A percentile compares a stretch with the other conserved stretches of the same genome.
Conservation (phyloP, 495 filamentous ascomycete genomes). For the Copromyces sp. region DNA sequence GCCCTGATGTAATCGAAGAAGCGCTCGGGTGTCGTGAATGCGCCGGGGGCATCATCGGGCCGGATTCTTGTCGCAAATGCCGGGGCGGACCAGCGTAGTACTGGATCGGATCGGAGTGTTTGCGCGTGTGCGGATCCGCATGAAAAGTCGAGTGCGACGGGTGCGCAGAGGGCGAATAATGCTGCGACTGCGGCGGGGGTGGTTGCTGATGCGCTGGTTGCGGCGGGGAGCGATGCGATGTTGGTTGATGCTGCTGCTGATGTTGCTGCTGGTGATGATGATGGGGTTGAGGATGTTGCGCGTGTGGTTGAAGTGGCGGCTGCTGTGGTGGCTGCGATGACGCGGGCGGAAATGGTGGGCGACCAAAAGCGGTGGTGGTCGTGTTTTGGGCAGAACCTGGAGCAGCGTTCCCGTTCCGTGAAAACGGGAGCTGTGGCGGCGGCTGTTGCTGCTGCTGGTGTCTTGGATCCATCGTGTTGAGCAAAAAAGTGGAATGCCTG, state of each 20-base stretch:
- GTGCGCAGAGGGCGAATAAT: slow-evolving; percentile 7
- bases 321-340: slow-evolving; percentile 1
- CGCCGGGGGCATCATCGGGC: slow-evolving; percentile 30
- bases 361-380: slow-evolving; percentile 20
- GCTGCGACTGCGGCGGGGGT: neutral
- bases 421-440: slow-evolving; percentile 29
- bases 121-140: slow-evolving; percentile 38
- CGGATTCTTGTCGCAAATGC: slow-evolving; percentile 37
- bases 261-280: slow-evolving; percentile 8
- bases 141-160: slow-evolving; percentile 13
- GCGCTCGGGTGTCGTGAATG: slow-evolving; percentile 46
- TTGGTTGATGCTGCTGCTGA: slow-evolving; percentile 18
- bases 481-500: neutral
- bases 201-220: neutral
- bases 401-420: slow-evolving; percentile 28
- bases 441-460: slow-evolving; percentile 15
- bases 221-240: slow-evolving; percentile 5
- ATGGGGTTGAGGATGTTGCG: slow-evolving; percentile 11
- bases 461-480: slow-evolving; percentile 31
- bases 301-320: slow-evolving; percentile 21
- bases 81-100: slow-evolving; percentile 32
- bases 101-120: slow-evolving; percentile 35
- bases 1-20: slow-evolving; percentile 38
- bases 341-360: slow-evolving; percentile 24
- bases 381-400: neutral